phyloP scores from a whole-genome alignment of 805 yeast species.

The Suhomyces emberorum region DNA sequence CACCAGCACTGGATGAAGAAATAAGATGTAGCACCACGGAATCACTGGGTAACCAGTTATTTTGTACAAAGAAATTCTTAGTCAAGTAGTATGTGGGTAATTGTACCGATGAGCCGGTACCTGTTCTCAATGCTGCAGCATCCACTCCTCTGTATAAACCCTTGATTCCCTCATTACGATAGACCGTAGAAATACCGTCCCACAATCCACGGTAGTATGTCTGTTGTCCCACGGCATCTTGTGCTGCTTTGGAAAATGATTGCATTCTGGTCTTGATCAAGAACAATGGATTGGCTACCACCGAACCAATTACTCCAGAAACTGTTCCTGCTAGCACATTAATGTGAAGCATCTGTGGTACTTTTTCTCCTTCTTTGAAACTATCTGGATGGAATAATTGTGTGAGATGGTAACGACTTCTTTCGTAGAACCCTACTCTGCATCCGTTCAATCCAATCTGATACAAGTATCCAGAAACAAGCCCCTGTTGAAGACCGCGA shows the following conservation, averaged over 20 bases:
- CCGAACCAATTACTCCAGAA: constrained; percentile 88
- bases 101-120: constrained; percentile 94
- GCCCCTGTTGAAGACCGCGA: constrained; percentile 84
- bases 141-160: constrained; percentile 91
- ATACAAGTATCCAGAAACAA: constrained; percentile 83
- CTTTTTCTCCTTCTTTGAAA: constrained; percentile 39
- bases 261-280: constrained; percentile 96
- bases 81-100: constrained; percentile 83
- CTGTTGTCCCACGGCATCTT: constrained; percentile 78
- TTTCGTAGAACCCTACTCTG: constrained; percentile 92
- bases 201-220: constrained; percentile 72
- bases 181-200: constrained; percentile 66
- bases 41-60: constrained; percentile 54
- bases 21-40: constrained; percentile 62
- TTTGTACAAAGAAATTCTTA: constrained; percentile 56
- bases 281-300: constrained; percentile 87
- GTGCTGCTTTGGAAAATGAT: constrained; percentile 60
- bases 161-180: constrained; percentile 61
- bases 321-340: constrained; percentile 78
- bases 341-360: constrained; percentile 45
- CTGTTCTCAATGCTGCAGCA: constrained; percentile 92
- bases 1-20: constrained; percentile 76
- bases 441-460: constrained; percentile 93
- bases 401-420: constrained; percentile 64
- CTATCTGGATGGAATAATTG: constrained; percentile 46